These are phyloP conservation scores for Coemansia guatemalensis DNA, from an alignment of 192 early-diverging fungal genomes.

Conservation along the genomic window DNA sequence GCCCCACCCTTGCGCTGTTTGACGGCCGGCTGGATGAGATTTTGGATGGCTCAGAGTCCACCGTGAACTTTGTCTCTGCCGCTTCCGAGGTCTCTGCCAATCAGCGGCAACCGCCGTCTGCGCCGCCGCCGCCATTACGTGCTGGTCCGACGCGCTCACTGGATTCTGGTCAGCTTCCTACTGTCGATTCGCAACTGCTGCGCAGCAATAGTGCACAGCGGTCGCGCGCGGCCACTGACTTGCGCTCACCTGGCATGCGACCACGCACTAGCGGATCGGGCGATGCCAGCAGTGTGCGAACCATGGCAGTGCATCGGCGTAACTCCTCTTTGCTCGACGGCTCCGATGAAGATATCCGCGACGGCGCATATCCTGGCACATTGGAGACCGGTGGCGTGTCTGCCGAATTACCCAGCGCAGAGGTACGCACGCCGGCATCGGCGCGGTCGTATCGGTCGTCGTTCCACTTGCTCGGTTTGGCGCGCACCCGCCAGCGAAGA, in stretches of 20 bases:
- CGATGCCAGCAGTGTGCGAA: neutral
- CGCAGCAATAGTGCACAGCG: constrained; percentile 35
- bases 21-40: constrained; percentile 24
- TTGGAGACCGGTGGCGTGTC: no score
- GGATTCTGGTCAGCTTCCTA: neutral
- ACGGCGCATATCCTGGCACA: no score
- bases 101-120: neutral
- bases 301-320: constrained; percentile 22
- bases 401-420: no score
- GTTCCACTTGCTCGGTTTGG: constrained; percentile 47
- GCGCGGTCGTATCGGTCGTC: constrained; percentile 53
- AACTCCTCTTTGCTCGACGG: constrained; percentile 43
- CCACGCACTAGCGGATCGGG: constrained; percentile 1
- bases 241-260: constrained; percentile 14
- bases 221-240: constrained; percentile 37
- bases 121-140: no score
- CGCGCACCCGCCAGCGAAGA: constrained; percentile 43
- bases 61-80: neutral
- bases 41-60: constrained; percentile 4
- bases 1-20: constrained; percentile 33
- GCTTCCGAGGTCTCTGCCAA: neutral
- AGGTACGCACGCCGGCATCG: constrained; percentile 9
- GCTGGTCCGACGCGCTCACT: neutral
- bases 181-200: constrained; percentile 8
- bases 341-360: constrained; percentile 1